These are phyloP conservation scores for Chlorociboria aeruginascens DNA, from an alignment of 495 filamentous ascomycete species.

Conservation along the genomic window DNA sequence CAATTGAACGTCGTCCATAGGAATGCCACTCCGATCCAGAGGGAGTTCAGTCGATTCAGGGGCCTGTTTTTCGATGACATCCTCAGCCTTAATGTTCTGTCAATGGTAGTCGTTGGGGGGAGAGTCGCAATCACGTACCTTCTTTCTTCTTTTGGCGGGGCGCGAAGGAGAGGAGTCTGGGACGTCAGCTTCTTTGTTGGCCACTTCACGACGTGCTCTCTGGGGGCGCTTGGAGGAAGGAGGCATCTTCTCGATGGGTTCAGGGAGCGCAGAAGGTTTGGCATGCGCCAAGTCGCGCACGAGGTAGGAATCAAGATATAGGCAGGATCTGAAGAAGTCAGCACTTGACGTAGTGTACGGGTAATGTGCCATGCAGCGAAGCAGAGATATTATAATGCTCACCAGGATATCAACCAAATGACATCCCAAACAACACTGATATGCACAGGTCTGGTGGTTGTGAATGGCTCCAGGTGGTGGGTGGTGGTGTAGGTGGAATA, in stretches of 20 bases:
- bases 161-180: slow-evolving; percentile 60
- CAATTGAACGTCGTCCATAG: slow-evolving; percentile 47
- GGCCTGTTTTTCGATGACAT: slow-evolving; percentile 4
- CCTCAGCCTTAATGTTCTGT: slow-evolving; percentile 13
- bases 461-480: no score
- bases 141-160: slow-evolving; percentile 62
- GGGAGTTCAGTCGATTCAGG: slow-evolving; percentile 12
- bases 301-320: no score
- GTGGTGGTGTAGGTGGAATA: no score
- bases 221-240: slow-evolving; percentile 36
- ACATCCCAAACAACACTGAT: no score
- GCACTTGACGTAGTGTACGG: no score
- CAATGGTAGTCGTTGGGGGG: slow-evolving; percentile 14
- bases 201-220: slow-evolving; percentile 37
- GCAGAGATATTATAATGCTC: no score
- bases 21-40: slow-evolving; percentile 28
- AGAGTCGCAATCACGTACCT: slow-evolving; percentile 34
- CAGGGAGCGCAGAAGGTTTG: no score
- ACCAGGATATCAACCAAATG: no score
- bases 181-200: slow-evolving; percentile 37
- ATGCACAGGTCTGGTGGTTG: no score
- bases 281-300: no score
- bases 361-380: no score
- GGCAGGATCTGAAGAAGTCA: no score
- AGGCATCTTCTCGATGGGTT: slow-evolving; percentile 25